Percentiles rank a stretch among this genome's conserved stretches.
Evolutionary conservation across 2,329 filamentous ascomycete genomes (phyloP).

Genomic region (Drechslera avenae): DNA sequence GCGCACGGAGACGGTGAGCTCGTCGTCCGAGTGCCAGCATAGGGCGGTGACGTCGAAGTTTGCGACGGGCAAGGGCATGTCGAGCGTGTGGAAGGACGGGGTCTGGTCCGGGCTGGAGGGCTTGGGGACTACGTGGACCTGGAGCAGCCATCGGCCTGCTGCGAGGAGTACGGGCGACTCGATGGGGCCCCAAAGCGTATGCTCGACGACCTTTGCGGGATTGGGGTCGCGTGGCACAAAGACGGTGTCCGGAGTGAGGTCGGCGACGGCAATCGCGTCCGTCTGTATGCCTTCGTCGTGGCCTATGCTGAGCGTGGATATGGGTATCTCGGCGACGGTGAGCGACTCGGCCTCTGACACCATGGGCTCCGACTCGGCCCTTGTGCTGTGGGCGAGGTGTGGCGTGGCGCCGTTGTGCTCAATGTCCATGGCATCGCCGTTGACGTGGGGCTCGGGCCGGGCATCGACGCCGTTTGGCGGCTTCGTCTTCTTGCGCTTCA

Average conservation of each 20-base stretch:
- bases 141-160: slow-evolving; percentile 44
- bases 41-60: slow-evolving; percentile 45
- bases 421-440: slow-evolving; percentile 56
- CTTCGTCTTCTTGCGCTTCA: slow-evolving; percentile 45
- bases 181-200: slow-evolving; percentile 45
- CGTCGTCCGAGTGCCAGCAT: slow-evolving; percentile 43
- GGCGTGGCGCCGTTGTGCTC: slow-evolving; percentile 44
- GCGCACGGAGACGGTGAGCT: slow-evolving; percentile 43
- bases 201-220: slow-evolving; percentile 32
- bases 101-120: slow-evolving; percentile 9
- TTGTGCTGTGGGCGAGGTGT: slow-evolving; percentile 36
- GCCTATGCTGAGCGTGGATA: slow-evolving; percentile 49
- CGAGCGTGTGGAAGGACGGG: slow-evolving; percentile 23
- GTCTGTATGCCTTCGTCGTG: slow-evolving; percentile 46
- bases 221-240: slow-evolving; percentile 36
- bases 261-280: slow-evolving; percentile 38
- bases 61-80: slow-evolving; percentile 36
- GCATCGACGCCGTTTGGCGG: slow-evolving; percentile 40
- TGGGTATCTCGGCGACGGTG: slow-evolving; percentile 45
- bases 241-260: slow-evolving; percentile 39
- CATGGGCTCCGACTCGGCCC: slow-evolving; percentile 45
- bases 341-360: slow-evolving; percentile 47
- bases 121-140: slow-evolving; percentile 39
- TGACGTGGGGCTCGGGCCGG: slow-evolving; percentile 43
- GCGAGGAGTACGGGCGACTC: slow-evolving; percentile 41